Conservation (phyloP, 768 basidiomycete genomes). For the Kwoniella heveanensis region DNA sequence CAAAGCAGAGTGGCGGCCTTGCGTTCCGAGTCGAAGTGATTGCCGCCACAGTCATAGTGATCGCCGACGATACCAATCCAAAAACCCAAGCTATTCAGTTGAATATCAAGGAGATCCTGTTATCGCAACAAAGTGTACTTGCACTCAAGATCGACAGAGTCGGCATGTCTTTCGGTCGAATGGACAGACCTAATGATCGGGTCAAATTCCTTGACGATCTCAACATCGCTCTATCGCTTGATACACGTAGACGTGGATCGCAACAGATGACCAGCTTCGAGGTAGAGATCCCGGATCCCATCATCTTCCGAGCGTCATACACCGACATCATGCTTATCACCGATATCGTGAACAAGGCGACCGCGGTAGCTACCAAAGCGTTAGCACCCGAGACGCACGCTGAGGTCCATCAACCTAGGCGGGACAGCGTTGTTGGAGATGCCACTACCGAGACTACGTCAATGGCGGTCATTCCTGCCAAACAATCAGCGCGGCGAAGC, state of each 20-base stretch:
- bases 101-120: conserved; percentile 75
- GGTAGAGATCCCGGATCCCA: conserved; percentile 68
- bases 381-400: conserved; percentile 23
- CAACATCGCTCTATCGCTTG: conserved; percentile 81
- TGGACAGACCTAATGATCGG: conserved; percentile 78
- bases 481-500: conserved; percentile 13
- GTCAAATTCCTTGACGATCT: conserved; percentile 92
- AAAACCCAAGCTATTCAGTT: conserved; percentile 85
- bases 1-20: conserved; percentile 53
- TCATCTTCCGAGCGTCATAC: conserved; percentile 93
- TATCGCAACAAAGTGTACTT: conserved; percentile 83
- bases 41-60: conserved; percentile 80
- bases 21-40: conserved; percentile 82
- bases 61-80: conserved; percentile 77
- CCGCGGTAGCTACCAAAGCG: conserved; percentile 66
- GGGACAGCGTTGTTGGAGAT: conserved; percentile 28
- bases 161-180: conserved; percentile 90
- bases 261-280: conserved; percentile 78
- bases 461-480: conserved; percentile 43
- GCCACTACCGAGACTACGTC: conserved; percentile 30
- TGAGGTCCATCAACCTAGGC: conserved; percentile 5
- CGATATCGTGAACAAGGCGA: conserved; percentile 71
- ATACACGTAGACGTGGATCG: conserved; percentile 64
- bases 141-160: conserved; percentile 77
- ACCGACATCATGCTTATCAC: conserved; percentile 85